phyloP scores from a whole-genome alignment of 257 asterid species.

The Nicotiana undulata region DNA sequence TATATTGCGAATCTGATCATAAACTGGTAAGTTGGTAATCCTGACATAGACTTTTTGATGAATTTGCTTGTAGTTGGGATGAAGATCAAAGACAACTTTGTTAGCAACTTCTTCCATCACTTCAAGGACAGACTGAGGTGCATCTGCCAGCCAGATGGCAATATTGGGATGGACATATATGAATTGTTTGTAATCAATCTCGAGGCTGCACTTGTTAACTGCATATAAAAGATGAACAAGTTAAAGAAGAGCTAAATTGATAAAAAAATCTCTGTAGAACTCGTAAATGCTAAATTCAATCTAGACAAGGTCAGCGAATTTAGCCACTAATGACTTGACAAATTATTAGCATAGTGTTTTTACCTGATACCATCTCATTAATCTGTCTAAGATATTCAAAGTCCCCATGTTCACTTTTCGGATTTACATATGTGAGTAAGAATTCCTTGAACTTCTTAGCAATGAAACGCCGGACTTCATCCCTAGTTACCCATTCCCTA shows the following conservation, averaged over 20 bases:
- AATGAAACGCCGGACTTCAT: slow-evolving; percentile 95
- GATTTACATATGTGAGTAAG: slow-evolving; percentile 75
- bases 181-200: slow-evolving; percentile 91
- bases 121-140: slow-evolving; percentile 98
- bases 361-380: slow-evolving; percentile 95
- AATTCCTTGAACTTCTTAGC: slow-evolving; percentile 87
- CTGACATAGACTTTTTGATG: slow-evolving; percentile 85
- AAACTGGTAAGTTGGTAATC: slow-evolving; percentile 86
- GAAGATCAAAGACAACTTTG: slow-evolving; percentile 74
- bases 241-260: slow-evolving; percentile 7
- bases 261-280: not conserved
- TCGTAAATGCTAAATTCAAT: not conserved
- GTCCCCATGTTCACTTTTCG: slow-evolving; percentile 74
- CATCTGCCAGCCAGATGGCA: slow-evolving; percentile 98
- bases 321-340: not conserved
- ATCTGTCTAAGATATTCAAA: slow-evolving; percentile 86
- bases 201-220: slow-evolving; percentile 97
- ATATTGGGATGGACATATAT: slow-evolving; percentile 77
- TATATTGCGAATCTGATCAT: slow-evolving; percentile 94
- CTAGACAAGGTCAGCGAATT: not conserved
- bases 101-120: slow-evolving; percentile 98
- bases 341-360: not conserved
- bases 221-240: slow-evolving; percentile 25
- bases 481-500: slow-evolving; percentile 99
- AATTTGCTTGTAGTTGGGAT: slow-evolving; percentile 79